Conservation (phyloP, 805 yeast species). For the Wickerhamiella galacta region DNA sequence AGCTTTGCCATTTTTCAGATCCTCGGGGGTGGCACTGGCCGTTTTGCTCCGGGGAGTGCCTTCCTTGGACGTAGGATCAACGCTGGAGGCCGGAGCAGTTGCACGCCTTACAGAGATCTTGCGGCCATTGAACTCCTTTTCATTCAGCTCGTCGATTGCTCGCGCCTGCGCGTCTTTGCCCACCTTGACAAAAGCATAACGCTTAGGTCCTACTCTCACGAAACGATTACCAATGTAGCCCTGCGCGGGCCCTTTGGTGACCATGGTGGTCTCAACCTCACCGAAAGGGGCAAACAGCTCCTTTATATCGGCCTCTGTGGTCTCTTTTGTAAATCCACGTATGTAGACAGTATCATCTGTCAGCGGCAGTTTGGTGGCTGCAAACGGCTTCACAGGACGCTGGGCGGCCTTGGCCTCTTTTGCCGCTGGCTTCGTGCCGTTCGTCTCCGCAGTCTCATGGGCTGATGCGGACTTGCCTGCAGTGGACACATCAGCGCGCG, state of each 20-base stretch:
- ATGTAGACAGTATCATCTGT: conserved; percentile 46
- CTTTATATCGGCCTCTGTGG: conserved; percentile 30
- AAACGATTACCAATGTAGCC: conserved; percentile 7
- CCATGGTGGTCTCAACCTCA: conserved; percentile 21
- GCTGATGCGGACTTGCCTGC: neutral
- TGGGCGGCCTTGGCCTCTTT: conserved; percentile 6
- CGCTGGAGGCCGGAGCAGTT: no score
- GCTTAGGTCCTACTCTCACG: conserved; percentile 9
- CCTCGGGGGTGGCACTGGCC: no score
- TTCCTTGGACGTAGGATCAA: no score
- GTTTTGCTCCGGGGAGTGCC: no score
- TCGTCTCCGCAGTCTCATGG: neutral
- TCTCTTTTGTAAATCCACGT: conserved; percentile 39
- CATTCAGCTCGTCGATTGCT: conserved; percentile 61
- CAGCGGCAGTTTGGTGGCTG: conserved; percentile 19
- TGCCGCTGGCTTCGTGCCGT: conserved; percentile 1
- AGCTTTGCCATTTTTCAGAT: no score
- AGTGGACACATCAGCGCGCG: no score
- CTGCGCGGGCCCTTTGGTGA: conserved; percentile 5
- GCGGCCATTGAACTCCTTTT: conserved; percentile 48
- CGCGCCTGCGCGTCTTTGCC: conserved; percentile 42
- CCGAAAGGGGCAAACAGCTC: conserved; percentile 23
- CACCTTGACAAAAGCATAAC: conserved; percentile 37
- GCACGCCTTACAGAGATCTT: conserved; percentile 37
- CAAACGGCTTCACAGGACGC: conserved; percentile 2